Base-by-base conservation (phyloP, 108 stramenopile genomes). In the Cylindrotheca fusiformis region DNA sequence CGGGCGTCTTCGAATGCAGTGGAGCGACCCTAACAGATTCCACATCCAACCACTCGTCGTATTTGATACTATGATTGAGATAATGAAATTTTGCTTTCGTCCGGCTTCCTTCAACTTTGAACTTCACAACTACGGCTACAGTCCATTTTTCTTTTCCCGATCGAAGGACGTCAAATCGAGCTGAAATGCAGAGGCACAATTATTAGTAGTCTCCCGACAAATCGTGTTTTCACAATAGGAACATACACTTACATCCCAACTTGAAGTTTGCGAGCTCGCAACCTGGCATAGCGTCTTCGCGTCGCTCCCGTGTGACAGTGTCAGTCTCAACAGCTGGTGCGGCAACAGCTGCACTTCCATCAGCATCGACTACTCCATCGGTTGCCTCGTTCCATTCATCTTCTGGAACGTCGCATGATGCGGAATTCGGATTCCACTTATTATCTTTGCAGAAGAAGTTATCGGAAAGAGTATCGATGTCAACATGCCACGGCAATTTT, bases 391-490 rank as follows among this genome's bases (percentile, higher is more conserved):
- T 90, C 90, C 93, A 94, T 57, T 83, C 66, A 65, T 91, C 93
- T 68, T 90, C 90, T 10, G 78, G 78, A 2, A 83, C 87, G 50
- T 86, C 85, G 49, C 93, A 95, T 21, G 75, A 78, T 53, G 63
- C 60, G 21, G 75, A 64, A 21, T 61, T 58, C 3, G 79, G 72
- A 63, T 90, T 88, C 94, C 94, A 95, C 25, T 73, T 69, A 64
- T 91, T 90, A 67, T 95, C 89, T 32, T 80, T 83, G 75, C 94
- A 95, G 55, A 72, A 86, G 63, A 95, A 95, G 51, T 82, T 73
- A 32, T 95, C 89, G 8, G 94, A 84, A 14, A 95, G 75, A 52
- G 84, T 65, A 49, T 85, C 80, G 29, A 92, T 76, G 55, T 92
- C 91, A 22, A 92, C 91, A 60, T 90, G 80, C 88, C 86, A 92